Conservation (phyloP, 306 rosid species). For the Rosa rugosa region DNA sequence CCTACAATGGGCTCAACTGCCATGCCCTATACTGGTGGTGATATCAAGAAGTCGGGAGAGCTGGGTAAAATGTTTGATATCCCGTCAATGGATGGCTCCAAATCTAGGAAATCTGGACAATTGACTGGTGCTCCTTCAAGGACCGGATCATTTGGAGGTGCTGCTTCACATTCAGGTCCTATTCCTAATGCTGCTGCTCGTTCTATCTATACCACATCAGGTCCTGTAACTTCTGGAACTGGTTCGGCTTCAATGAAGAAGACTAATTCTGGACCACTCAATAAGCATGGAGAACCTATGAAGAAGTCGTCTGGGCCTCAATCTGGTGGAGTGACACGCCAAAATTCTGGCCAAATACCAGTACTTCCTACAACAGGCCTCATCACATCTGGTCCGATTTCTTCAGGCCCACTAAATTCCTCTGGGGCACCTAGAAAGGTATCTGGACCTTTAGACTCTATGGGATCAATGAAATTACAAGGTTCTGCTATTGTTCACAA, state of each 20-base stretch:
- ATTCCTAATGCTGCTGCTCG: conserved; percentile 78
- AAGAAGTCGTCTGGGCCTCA: conserved; percentile 98
- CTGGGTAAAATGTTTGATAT: conserved; percentile 98
- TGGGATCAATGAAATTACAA: conserved; percentile 76
- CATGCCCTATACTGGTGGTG: conserved; percentile 98
- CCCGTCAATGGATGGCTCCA: conserved; percentile 81
- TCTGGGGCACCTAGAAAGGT: conserved; percentile 99
- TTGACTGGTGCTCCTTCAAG: conserved; percentile 70
- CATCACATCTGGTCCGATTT: conserved; percentile 91
- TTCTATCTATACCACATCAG: conserved; percentile 65
- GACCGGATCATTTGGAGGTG: conserved; percentile 94
- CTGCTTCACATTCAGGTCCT: conserved; percentile 94
- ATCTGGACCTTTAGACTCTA: conserved; percentile 84
- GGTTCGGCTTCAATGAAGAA: conserved; percentile 79
- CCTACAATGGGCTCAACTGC: conserved; percentile 95
- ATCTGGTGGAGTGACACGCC: conserved; percentile 95
- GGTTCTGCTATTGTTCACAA: conserved; percentile 51
- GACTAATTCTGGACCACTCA: conserved; percentile 93
- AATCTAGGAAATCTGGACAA: conserved; percentile 94
- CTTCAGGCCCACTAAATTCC: conserved; percentile 89
- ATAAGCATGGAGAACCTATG: conserved; percentile 93
- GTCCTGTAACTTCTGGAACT: conserved; percentile 65
- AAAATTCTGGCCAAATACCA: conserved; percentile 96
- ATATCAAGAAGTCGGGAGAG: conserved; percentile 91
- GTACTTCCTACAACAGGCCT: conserved; percentile 94